Evolutionary conservation across 768 basidiomycete species (phyloP), one percentile per base, ranked within the genome.

Genomic region (Termitomyces sp.): DNA sequence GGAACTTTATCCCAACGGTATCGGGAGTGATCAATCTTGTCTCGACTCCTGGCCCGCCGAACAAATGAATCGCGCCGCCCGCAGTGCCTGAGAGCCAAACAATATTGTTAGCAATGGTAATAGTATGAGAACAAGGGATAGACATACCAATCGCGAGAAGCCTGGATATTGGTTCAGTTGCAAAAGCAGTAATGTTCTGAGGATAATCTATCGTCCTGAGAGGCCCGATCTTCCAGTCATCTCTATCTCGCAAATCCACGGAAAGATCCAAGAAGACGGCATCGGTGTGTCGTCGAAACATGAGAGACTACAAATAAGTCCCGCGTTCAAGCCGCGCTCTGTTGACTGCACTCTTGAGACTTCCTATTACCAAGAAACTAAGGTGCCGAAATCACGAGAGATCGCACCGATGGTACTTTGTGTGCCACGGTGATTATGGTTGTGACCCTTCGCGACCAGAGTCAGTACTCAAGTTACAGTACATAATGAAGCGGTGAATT

Each of bases 31-130:
- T 66, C 32, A 88, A 65, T 53, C 69, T 78, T 43, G 69, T 69
- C 51, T 84, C 77, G 12, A 92, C 88, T 4, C 86, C 83, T 3
- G 86, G 80, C 5, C 81, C 77, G 2, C 93, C 94, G 60, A 85
- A 82, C 25, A 94, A 61, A 55, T 85, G 76, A 34, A 95, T 77
- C 1, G 67, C 56, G 0, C 93, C 92, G n/a, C 70, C 66, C 5
- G 78, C 68, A 0, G 90, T 91, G 2, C 89, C 92, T 87, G n/a
- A 50, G 29, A 48, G 45, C 44, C 60, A 29, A 29, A 23, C 8
- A 17, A 37, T 40, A 6, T 12, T 51, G 23, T 27, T 27, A 40
- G 8, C 19, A 27, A 21, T 58, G 48, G 45, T n/a, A 25, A 44
- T 56, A 38, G 14, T 4, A 11, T 44, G 32, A 40, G 29, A 45